phyloP scores from a whole-genome alignment of 2,329 filamentous ascomycete genomes.

The Alternaria brassicicola region DNA sequence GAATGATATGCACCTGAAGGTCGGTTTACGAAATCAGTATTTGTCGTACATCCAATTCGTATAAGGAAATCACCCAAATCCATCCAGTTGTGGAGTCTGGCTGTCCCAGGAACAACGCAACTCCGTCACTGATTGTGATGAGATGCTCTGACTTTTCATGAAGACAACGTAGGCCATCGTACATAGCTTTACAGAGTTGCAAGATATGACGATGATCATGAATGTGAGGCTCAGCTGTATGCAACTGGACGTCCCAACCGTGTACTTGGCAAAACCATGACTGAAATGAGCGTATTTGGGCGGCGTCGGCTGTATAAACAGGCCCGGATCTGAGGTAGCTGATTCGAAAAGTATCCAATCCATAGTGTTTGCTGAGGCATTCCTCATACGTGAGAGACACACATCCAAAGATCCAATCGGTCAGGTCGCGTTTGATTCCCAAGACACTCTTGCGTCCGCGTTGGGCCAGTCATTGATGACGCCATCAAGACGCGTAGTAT shows the following conservation, averaged over 20 bases:
- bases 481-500: too few relatives aligned
- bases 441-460: too few relatives aligned
- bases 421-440: too few relatives aligned
- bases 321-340: neutral
- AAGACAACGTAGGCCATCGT: constrained; percentile 10
- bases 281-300: neutral
- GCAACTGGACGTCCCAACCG: neutral
- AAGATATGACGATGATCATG: constrained; percentile 20
- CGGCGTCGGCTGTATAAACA: neutral
- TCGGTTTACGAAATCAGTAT: too few relatives aligned
- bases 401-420: too few relatives aligned
- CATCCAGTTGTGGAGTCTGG: neutral
- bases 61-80: too few relatives aligned
- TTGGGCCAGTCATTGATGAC: neutral
- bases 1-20: too few relatives aligned
- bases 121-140: neutral
- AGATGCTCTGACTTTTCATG: neutral
- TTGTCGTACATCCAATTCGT: too few relatives aligned
- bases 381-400: too few relatives aligned
- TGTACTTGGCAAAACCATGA: neutral
- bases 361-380: too few relatives aligned
- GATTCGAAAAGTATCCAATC: too few relatives aligned
- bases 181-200: constrained; percentile 21
- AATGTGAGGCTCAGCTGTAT: constrained; percentile 24
- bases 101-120: neutral